phyloP scores from a whole-genome alignment of 148 eudicot species.

The Spergularia bocconei region DNA sequence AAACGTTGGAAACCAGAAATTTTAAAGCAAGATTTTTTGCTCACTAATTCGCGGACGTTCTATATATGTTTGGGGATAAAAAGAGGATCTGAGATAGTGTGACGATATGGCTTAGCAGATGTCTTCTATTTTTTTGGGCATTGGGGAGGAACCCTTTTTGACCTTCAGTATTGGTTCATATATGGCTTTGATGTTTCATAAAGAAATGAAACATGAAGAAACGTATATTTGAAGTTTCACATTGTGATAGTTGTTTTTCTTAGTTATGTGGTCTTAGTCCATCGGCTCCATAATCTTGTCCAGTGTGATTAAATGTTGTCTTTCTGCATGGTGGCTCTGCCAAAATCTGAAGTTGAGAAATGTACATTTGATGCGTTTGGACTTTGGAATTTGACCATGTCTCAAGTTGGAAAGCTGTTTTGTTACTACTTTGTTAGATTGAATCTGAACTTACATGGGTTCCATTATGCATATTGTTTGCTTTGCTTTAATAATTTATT shows the following conservation, averaged over 20 bases:
- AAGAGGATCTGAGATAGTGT: background rate
- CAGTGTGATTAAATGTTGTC: background rate
- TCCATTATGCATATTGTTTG: background rate
- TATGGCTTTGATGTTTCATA: background rate
- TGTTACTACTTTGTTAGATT: background rate
- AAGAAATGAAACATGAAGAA: background rate
- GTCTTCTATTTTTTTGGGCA: too few relatives aligned
- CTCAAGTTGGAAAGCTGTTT: background rate
- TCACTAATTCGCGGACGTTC: background rate
- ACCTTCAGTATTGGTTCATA: background rate
- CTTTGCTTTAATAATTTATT: background rate
- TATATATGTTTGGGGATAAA: background rate
- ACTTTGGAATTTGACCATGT: background rate
- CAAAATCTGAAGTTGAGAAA: background rate
- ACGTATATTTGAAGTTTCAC: background rate
- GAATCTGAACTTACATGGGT: conserved; percentile 2
- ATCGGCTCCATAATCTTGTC: background rate
- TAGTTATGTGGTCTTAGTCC: background rate
- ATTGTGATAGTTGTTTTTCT: background rate
- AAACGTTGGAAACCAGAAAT: too few relatives aligned
- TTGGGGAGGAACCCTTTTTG: too few relatives aligned
- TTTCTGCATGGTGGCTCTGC: background rate
- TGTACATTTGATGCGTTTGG: background rate
- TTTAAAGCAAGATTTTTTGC: too few relatives aligned
- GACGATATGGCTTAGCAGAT: too few relatives aligned